A percentile compares a stretch with the other conserved stretches of the same genome.
Evolutionary conservation across 352 stramenopile species (phyloP).

Genomic region (Phytopythium aichiense): DNA sequence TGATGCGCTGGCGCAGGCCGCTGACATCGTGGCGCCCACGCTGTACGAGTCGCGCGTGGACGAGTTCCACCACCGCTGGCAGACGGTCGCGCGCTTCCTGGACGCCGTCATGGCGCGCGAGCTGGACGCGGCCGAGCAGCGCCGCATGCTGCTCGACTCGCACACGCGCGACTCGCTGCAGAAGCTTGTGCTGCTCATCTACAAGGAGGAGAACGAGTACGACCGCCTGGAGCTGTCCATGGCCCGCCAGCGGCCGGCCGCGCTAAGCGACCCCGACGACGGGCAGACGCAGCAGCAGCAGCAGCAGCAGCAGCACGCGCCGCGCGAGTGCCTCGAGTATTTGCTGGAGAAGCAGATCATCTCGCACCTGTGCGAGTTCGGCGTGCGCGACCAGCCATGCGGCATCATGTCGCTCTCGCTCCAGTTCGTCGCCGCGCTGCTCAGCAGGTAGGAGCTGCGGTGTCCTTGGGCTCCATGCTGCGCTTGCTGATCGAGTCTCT

Average conservation of each 20-base stretch:
- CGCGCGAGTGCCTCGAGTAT: conserved; percentile 78
- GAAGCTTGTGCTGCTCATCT: conserved; percentile 85
- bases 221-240: conserved; percentile 65
- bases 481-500: background rate
- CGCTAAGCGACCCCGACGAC: conserved; percentile 17
- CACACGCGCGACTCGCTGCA: conserved; percentile 80
- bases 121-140: conserved; percentile 62
- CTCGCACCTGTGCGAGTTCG: conserved; percentile 71
- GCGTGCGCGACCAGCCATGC: conserved; percentile 57
- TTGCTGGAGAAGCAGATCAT: conserved; percentile 83
- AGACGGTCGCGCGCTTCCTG: conserved; percentile 70
- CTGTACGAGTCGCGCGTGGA: conserved; percentile 80
- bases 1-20: conserved; percentile 67
- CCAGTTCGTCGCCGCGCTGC: conserved; percentile 75
- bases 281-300: conserved; percentile 17
- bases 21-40: conserved; percentile 72
- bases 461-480: background rate
- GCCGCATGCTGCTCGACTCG: conserved; percentile 69
- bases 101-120: conserved; percentile 66
- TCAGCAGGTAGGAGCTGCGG: conserved; percentile 34
- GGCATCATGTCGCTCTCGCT: conserved; percentile 85
- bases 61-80: conserved; percentile 86
- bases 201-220: conserved; percentile 74
- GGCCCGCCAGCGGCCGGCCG: conserved; percentile 22
- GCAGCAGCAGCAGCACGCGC: conserved; percentile 23